These are phyloP conservation scores for Magnusiomyces magnusii DNA, from an alignment of 1,139 yeast species.

Conservation along the genomic window DNA sequence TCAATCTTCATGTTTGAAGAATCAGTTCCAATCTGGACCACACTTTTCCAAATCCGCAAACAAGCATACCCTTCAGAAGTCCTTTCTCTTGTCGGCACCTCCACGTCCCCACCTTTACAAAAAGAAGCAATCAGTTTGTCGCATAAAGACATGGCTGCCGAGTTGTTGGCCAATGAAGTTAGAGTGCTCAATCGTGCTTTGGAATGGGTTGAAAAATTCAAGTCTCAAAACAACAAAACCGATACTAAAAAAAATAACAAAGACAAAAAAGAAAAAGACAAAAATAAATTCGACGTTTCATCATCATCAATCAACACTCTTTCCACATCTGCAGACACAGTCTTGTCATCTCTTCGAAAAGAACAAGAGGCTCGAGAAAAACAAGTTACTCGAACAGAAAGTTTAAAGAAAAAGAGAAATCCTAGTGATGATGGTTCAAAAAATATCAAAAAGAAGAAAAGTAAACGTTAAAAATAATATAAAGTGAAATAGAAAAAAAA, in stretches of 20 bases:
- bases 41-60: constrained; percentile 20
- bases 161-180: constrained; percentile 25
- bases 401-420: neutral
- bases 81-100: constrained; percentile 6
- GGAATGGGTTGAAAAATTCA: constrained; percentile 8
- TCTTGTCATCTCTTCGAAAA: constrained; percentile 1
- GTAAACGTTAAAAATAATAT: neutral
- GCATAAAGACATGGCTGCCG: constrained; percentile 23
- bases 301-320: neutral
- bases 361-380: neutral
- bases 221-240: neutral
- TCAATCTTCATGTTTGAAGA: constrained; percentile 16
- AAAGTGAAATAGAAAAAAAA: neutral
- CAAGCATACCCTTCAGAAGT: constrained; percentile 17
- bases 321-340: neutral
- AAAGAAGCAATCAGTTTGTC: constrained; percentile 19
- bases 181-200: constrained; percentile 18
- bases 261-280: neutral
- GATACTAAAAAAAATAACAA: neutral
- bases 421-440: neutral
- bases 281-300: neutral
- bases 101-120: neutral
- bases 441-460: constrained; percentile 1
- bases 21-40: constrained; percentile 18
- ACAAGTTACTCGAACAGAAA: neutral